These are phyloP conservation scores for Solanum chilense DNA, from an alignment of 257 asterid species.

Conservation along the genomic window DNA sequence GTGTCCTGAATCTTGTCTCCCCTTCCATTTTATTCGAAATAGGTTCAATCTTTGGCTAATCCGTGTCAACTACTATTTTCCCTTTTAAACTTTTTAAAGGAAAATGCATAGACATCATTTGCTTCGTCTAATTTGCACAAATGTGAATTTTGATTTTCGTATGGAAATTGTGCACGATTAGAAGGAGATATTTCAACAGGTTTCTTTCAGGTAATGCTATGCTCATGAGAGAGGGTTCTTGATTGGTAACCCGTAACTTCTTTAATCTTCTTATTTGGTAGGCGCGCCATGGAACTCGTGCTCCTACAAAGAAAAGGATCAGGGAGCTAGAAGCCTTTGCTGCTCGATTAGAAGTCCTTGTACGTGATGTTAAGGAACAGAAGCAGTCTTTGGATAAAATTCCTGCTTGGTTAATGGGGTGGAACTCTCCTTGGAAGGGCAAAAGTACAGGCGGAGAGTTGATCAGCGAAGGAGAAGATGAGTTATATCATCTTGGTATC, in stretches of 20 bases:
- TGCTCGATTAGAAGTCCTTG: slow-evolving; percentile 38
- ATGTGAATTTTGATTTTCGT: not conserved
- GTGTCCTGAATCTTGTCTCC: not conserved
- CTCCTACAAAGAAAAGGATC: slow-evolving; percentile 91
- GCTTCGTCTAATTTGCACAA: not conserved
- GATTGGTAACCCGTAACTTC: not conserved
- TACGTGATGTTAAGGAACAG: slow-evolving; percentile 37
- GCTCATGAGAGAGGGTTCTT: not conserved
- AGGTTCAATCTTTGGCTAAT: not conserved
- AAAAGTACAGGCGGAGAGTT: slow-evolving; percentile 83
- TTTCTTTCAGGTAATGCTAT: not conserved
- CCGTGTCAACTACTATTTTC: not conserved
- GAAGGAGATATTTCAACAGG: not conserved
- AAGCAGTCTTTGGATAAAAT: slow-evolving; percentile 32
- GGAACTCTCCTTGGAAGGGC: slow-evolving; percentile 95
- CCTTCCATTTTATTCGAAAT: not conserved
- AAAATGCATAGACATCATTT: not conserved
- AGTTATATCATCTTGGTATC: slow-evolving; percentile 71
- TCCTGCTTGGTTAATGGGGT: slow-evolving; percentile 72
- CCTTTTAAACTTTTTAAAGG: not conserved
- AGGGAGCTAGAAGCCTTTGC: slow-evolving; percentile 57
- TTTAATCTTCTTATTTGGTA: slow-evolving; percentile 7
- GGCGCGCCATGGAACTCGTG: slow-evolving; percentile 99
- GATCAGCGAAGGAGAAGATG: slow-evolving; percentile 72
- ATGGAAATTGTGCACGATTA: not conserved